phyloP scores from a whole-genome alignment of 1,284 basidiomycete genomes.

The Cutaneotrichosporon curvatum region DNA sequence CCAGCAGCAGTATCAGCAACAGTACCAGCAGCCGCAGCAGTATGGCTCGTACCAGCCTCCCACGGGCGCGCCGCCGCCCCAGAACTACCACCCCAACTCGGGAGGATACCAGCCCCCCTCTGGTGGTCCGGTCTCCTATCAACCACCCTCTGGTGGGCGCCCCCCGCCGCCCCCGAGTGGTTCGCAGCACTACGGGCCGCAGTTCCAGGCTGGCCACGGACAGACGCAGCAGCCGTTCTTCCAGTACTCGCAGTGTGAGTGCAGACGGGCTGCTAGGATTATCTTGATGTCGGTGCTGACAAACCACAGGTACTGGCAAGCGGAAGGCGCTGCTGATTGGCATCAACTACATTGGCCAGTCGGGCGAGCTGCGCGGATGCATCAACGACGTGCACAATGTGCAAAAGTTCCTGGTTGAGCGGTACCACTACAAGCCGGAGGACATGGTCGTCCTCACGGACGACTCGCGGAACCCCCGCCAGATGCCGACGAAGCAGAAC shows the following conservation, averaged over 20 bases:
- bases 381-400: conserved; percentile 83
- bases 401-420: conserved; percentile 62
- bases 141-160: conserved; percentile 3
- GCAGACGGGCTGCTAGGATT: no score
- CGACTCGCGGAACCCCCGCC: conserved; percentile 57
- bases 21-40: no score
- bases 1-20: neutral
- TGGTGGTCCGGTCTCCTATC: neutral
- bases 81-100: conserved; percentile 10
- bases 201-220: conserved; percentile 53
- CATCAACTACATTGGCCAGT: conserved; percentile 68
- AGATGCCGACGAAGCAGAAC: conserved; percentile 69
- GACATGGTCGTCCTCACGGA: conserved; percentile 84
- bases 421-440: conserved; percentile 63
- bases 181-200: conserved; percentile 63
- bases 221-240: conserved; percentile 57
- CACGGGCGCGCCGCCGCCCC: conserved; percentile 9
- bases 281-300: neutral
- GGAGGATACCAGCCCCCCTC: conserved; percentile 8
- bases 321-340: conserved; percentile 39
- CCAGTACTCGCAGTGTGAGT: conserved; percentile 70
- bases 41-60: conserved; percentile 6
- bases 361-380: conserved; percentile 64
- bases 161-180: conserved; percentile 48
- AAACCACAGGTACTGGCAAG: conserved; percentile 26